phyloP scores from a whole-genome alignment of 2,329 filamentous ascomycete genomes.

The Onygenales sp. region DNA sequence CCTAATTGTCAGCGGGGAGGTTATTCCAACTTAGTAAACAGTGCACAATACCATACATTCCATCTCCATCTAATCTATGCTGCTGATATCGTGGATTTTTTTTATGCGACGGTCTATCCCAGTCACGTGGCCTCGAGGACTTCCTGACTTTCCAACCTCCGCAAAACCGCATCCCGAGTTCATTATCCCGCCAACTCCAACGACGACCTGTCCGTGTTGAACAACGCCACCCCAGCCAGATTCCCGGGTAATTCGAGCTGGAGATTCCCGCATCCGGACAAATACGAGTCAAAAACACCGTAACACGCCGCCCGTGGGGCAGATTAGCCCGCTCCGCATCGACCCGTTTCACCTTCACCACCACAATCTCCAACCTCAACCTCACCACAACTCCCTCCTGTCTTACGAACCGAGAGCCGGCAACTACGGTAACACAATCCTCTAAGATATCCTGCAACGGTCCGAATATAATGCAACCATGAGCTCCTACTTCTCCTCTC shows the following conservation, averaged over 20 bases:
- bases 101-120: too few species aligned
- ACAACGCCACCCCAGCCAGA: too few species aligned
- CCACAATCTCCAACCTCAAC: not conserved
- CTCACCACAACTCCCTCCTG: not conserved
- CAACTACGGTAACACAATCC: not conserved
- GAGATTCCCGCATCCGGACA: too few species aligned
- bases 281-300: too few species aligned
- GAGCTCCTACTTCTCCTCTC: conserved; percentile 72
- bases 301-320: not conserved
- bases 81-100: too few species aligned
- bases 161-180: not conserved
- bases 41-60: not conserved
- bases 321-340: not conserved
- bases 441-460: not conserved
- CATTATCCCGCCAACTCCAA: too few species aligned
- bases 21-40: not conserved
- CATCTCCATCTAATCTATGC: not conserved
- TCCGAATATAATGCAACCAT: conserved; percentile 35
- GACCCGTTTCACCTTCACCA: not conserved
- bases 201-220: too few species aligned
- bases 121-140: not conserved
- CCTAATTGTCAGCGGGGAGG: not conserved
- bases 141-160: not conserved
- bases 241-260: too few species aligned
- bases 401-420: not conserved